Evolutionary conservation across 2,329 filamentous ascomycete species (phyloP), one percentile per base, ranked within the genome.

Genomic region (Rhynchosporium graminicola): DNA sequence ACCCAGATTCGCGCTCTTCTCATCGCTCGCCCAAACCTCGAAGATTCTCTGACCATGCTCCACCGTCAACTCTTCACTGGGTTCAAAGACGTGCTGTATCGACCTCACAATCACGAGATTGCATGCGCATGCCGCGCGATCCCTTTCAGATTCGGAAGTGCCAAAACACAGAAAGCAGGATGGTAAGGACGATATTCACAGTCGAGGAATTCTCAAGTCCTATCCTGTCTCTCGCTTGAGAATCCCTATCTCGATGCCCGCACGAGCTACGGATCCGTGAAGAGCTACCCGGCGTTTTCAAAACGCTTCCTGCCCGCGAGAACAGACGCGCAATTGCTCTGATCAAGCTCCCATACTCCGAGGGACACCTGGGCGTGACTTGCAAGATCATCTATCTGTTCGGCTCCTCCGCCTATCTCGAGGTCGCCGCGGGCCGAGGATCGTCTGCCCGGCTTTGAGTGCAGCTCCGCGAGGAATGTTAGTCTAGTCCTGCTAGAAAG

Each of bases 221-320:
- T 42, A 45, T 38, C 55, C 36, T 60, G 61, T 42, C 20, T 50
- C 36, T 28, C 40, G n/a, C 43, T 42, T 12, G 29, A 62, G 48
- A 3, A n/a, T 36, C 2, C 50, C 57, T 2, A 36, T 59, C 40
- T 57, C 51, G 28, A 64, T 28, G 0, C 42, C 64, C 5, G 59
- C 60, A 26, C 64, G 64, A n/a, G 56, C 38, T 12, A 64, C 42
- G 7, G 61, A 63, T 1, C 59, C 63, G 48, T 64, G 60, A 2
- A 66, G 33, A 20, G 6, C 38, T 46, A 13, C 59, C 29, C 13
- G 62, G 48, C 5, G 15, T 59, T 26, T 56, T 62, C 5, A 5
- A 59, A 13, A 10, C 46, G 40, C 20, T 54, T 45, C 8, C 31
- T 51, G 36, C 60, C 63, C 2, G 61, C 57, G 10, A 56, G 42